Conservation (phyloP, 768 basidiomycete species). For the Tricholoma hemisulphureum region DNA sequence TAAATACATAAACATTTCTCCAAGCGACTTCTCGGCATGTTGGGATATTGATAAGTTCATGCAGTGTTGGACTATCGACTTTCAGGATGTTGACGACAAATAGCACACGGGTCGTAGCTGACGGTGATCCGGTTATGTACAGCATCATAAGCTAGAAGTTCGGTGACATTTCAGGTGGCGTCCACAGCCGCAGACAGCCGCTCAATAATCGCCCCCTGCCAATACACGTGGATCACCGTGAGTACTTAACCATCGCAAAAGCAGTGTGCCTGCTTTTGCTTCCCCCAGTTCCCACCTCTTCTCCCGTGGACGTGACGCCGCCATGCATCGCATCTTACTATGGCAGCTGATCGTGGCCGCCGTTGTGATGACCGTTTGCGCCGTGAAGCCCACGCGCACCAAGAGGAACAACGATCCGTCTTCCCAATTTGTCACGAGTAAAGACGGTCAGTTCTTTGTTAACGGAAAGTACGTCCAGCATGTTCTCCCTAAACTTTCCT, state of each 20-base stretch:
- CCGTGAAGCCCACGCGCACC: conserved; percentile 31
- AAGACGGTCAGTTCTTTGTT: conserved; percentile 46
- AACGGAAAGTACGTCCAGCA: conserved; percentile 48
- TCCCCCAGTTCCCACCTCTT: conserved; percentile 20
- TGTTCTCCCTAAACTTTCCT: conserved; percentile 3
- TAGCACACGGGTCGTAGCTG: no score
- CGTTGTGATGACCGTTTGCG: conserved; percentile 29
- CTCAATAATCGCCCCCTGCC: neutral
- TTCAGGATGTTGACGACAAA: no score
- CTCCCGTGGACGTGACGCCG: conserved; percentile 18
- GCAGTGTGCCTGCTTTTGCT: neutral
- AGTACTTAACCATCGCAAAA: conserved; percentile 3
- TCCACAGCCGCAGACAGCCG: neutral
- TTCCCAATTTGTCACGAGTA: conserved; percentile 44
- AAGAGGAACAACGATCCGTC: conserved; percentile 22
- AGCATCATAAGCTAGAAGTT: no score
- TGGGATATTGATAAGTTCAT: no score
- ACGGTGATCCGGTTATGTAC: no score
- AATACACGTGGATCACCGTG: conserved; percentile 6
- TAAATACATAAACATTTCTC: no score
- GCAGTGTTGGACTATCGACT: no score
- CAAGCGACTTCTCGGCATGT: no score
- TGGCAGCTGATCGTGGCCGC: conserved; percentile 31
- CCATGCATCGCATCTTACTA: conserved; percentile 33
- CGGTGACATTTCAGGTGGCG: no score